Percentiles rank a stretch among this genome's conserved stretches.
Evolutionary conservation across 2,329 filamentous ascomycete species (phyloP).

Genomic region (Cladophialophora bantiana): DNA sequence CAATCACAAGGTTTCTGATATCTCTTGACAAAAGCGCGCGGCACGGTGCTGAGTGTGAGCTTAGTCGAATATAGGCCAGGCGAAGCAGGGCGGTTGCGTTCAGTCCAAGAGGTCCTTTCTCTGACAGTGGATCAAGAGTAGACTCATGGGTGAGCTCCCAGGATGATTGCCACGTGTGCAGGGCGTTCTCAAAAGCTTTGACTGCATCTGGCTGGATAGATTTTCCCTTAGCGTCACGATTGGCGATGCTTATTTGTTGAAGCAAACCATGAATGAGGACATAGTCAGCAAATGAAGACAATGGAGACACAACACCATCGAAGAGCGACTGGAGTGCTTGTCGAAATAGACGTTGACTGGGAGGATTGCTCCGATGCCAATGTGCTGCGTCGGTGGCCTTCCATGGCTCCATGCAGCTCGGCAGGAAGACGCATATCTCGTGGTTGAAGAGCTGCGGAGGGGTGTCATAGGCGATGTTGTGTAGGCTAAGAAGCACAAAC

Average conservation of each 20-base stretch:
- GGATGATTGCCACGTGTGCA: slow-evolving; percentile 36
- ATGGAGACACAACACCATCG: background rate
- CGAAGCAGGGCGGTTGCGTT: slow-evolving; percentile 40
- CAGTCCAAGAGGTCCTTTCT: slow-evolving; percentile 39
- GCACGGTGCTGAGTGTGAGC: slow-evolving; percentile 30
- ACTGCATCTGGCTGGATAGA: background rate
- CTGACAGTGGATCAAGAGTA: slow-evolving; percentile 37
- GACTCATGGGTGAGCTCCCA: slow-evolving; percentile 40
- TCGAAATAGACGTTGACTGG: slow-evolving; percentile 6
- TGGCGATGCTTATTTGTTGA: slow-evolving; percentile 16
- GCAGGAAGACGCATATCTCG: slow-evolving; percentile 30
- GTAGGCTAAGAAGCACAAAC: slow-evolving; percentile 37
- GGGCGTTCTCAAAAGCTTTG: slow-evolving; percentile 25
- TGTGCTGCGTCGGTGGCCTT: slow-evolving; percentile 19
- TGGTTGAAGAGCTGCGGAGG: slow-evolving; percentile 33
- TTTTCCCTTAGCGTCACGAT: background rate
- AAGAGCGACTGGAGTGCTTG: slow-evolving; percentile 9
- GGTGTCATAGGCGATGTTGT: slow-evolving; percentile 35
- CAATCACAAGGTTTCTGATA: background rate
- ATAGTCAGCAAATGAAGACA: slow-evolving; percentile 26
- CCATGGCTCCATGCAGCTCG: slow-evolving; percentile 27
- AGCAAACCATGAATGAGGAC: slow-evolving; percentile 27
- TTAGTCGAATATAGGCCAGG: slow-evolving; percentile 39
- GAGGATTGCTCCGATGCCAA: slow-evolving; percentile 14
- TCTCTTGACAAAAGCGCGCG: slow-evolving; percentile 30